Evolutionary conservation across 352 stramenopile species (phyloP), one percentile per base, ranked within the genome.

Genomic region (Lagenidium sp.): DNA sequence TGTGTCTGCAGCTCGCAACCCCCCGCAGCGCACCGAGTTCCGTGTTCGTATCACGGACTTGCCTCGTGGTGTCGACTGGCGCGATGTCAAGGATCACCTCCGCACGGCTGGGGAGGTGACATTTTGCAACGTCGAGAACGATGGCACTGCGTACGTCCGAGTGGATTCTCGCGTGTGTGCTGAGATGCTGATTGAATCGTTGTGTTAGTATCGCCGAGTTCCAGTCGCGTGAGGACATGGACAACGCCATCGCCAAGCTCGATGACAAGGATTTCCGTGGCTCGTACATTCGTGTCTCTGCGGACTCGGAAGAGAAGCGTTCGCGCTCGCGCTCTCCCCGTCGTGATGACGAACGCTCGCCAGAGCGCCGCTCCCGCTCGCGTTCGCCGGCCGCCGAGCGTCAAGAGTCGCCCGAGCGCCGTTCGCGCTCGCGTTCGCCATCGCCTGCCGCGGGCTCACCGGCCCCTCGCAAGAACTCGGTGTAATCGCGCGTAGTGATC

Each of bases 211-310:
- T 86, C 28, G 80, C 78, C 34, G 81, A 93, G 60, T 89, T 93
- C 56, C 55, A 75, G 58, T 75, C 68, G 7, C 78, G 80, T 54
- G 71, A 86, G 5, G 81, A 93, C 37, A 83, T 93, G 70, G 76
- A 93, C 7, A 81, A 88, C 44, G 81, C 76, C 6, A 65, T 93
- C 24, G 73, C 75, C 43, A 93, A 93, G 63, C 66, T 93, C 20
- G 78, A 93, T 45, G 81, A 93, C 69, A 93, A 81, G 29, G 81
- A 93, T 36, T 93, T 93, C 64, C 77, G 77, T 42, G 80, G 80
- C 49, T 84, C 71, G 54, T 89, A 85, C 52, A 76, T 93, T 23
- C 77, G 80, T 31, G 69, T 93, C 41, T 64, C 68, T 6, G 50
- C 72, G 13, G 48, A 22, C 47, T 47, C 40, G 52, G 36, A 48